Percentiles rank a stretch among this genome's conserved stretches.
Conservation (phyloP, 805 yeast species). For the Myxozyma neotropica region DNA sequence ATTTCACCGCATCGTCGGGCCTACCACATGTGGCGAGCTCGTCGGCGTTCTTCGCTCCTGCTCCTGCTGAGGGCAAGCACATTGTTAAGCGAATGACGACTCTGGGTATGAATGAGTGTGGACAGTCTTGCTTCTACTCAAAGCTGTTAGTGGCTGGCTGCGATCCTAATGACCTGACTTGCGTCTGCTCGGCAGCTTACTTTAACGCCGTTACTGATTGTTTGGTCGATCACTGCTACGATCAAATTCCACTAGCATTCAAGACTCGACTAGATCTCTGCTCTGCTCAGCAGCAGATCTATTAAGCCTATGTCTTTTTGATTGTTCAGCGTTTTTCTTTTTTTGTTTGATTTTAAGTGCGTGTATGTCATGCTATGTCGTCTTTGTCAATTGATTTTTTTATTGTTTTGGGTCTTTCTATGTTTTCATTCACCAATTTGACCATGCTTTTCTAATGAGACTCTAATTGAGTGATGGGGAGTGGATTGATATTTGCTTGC, state of each 20-base stretch:
- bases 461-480: no score
- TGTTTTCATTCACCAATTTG: background rate
- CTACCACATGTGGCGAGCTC: background rate
- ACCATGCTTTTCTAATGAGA: no score
- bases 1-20: background rate
- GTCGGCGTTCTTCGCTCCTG: background rate
- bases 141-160: constrained; percentile 29
- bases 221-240: constrained; percentile 32
- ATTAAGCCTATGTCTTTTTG: background rate
- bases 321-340: background rate
- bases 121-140: constrained; percentile 33
- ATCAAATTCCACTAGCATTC: constrained; percentile 35
- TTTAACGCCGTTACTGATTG: constrained; percentile 36
- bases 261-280: constrained; percentile 30
- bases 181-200: constrained; percentile 32
- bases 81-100: constrained; percentile 29
- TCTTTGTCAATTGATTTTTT: background rate
- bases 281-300: constrained; percentile 5
- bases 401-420: background rate
- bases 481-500: no score
- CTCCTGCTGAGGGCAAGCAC: constrained; percentile 22
- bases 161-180: constrained; percentile 24
- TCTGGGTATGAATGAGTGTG: constrained; percentile 31
- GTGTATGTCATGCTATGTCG: background rate
- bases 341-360: background rate